These are phyloP conservation scores for Globisporangium heterothallicum DNA, from an alignment of 352 stramenopile species.

Conservation along the genomic window DNA sequence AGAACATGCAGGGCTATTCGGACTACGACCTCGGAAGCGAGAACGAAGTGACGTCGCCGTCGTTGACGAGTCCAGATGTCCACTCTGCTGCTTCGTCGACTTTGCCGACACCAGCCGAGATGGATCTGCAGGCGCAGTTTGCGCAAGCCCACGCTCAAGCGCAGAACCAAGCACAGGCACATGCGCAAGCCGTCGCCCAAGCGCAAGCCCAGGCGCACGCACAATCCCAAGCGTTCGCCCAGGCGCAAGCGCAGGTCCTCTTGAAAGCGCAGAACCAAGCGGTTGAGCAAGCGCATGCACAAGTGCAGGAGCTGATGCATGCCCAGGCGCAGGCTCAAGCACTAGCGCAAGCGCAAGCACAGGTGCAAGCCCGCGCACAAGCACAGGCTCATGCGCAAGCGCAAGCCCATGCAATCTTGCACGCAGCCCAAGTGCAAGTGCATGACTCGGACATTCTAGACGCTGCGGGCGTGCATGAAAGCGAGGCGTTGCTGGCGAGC, in stretches of 20 bases:
- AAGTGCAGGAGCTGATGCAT: constrained; percentile 24
- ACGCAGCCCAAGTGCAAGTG: constrained; percentile 16
- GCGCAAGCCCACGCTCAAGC: constrained; percentile 4
- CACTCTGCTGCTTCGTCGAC: not conserved
- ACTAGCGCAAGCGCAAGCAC: constrained; percentile 17
- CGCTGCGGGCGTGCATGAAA: constrained; percentile 33
- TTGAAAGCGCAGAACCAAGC: constrained; percentile 30
- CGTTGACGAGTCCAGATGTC: constrained; percentile 8
- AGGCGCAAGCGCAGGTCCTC: constrained; percentile 25
- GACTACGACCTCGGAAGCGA: constrained; percentile 48
- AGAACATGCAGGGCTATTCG: constrained; percentile 46
- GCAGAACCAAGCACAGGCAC: not conserved
- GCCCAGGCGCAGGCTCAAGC: constrained; percentile 19
- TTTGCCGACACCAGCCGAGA: constrained; percentile 1
- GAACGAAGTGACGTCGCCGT: constrained; percentile 1
- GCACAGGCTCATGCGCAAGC: constrained; percentile 13
- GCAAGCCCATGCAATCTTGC: constrained; percentile 20
- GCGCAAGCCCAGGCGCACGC: constrained; percentile 24
- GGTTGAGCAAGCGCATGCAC: constrained; percentile 25
- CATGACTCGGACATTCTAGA: constrained; percentile 40
- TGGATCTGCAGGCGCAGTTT: constrained; percentile 6
- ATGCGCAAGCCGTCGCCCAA: constrained; percentile 19
- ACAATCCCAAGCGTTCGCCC: constrained; percentile 23
- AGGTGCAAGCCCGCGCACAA: constrained; percentile 24
- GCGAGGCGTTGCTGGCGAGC: constrained; percentile 42